These are phyloP conservation scores for Nakaseomyces glabratus DNA, from an alignment of 1,139 yeast species.

Conservation along the genomic window DNA sequence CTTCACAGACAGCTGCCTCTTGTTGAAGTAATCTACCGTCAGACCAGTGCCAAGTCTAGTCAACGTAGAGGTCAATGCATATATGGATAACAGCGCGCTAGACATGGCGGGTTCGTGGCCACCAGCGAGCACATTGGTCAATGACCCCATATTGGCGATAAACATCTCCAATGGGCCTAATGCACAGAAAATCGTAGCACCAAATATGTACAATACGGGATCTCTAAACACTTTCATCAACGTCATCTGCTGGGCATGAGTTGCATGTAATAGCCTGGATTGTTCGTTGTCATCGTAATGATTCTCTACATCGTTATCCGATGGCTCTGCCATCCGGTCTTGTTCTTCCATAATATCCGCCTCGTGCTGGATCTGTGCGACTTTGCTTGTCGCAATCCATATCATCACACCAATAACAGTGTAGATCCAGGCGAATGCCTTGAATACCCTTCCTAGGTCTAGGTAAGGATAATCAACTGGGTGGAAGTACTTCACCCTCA, in stretches of 20 bases:
- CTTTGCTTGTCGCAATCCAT: conserved; percentile 55
- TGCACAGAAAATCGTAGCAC: conserved; percentile 54
- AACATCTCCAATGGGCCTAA: conserved; percentile 86
- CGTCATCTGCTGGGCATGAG: conserved; percentile 8
- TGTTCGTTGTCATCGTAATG: conserved; percentile 14
- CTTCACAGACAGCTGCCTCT: conserved; percentile 34
- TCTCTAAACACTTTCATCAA: conserved; percentile 32
- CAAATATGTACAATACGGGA: conserved; percentile 55
- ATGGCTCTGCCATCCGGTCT: conserved; percentile 21
- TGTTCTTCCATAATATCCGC: conserved; percentile 34
- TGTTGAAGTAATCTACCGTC: conserved; percentile 46
- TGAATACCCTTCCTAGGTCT: conserved; percentile 47
- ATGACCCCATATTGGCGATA: conserved; percentile 74
- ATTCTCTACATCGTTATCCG: conserved; percentile 10
- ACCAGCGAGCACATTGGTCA: conserved; percentile 29
- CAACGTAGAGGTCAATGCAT: conserved; percentile 48
- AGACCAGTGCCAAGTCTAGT: conserved; percentile 63
- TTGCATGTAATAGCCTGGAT: conserved; percentile 10
- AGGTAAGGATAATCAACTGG: conserved; percentile 27
- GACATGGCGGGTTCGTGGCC: conserved; percentile 28
- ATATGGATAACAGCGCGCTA: conserved; percentile 43
- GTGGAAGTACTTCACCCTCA: conserved; percentile 38
- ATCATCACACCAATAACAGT: conserved; percentile 47
- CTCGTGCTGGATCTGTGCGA: conserved; percentile 36
- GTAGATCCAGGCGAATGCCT: conserved; percentile 49